A percentile compares a stretch with the other conserved stretches of the same genome.
phyloP scores from a whole-genome alignment of 352 stramenopile species.

The Phytopythium montanum region DNA sequence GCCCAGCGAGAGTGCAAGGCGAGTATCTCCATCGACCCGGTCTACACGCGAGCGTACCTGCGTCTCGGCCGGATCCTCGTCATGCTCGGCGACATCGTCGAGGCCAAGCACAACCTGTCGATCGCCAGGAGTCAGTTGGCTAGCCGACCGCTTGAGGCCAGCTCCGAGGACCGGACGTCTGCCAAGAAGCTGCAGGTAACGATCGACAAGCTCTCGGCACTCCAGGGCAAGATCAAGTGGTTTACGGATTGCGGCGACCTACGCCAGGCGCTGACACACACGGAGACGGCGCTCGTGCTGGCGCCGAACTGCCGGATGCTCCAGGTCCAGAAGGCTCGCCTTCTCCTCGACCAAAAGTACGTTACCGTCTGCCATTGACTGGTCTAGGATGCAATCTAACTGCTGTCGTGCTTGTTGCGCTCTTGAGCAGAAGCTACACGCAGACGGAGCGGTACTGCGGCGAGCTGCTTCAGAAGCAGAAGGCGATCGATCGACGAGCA shows the following conservation, averaged over 20 bases:
- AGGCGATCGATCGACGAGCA: constrained; percentile 11
- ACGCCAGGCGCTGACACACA: constrained; percentile 35
- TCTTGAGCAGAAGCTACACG: constrained; percentile 38
- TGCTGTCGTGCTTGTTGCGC: neutral
- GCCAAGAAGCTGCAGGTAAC: constrained; percentile 54
- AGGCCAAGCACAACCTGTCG: constrained; percentile 46
- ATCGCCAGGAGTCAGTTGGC: constrained; percentile 42
- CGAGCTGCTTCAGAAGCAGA: constrained; percentile 52
- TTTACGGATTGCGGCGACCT: constrained; percentile 44
- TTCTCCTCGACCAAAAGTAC: constrained; percentile 68
- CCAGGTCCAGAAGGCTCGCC: constrained; percentile 57
- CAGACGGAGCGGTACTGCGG: constrained; percentile 47
- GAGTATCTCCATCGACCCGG: constrained; percentile 62
- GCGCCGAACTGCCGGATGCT: constrained; percentile 49
- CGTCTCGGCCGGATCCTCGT: constrained; percentile 68
- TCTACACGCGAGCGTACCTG: constrained; percentile 72
- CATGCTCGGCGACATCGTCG: constrained; percentile 47
- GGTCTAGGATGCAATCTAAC: constrained; percentile 1
- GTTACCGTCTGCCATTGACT: constrained; percentile 10
- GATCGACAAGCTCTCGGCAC: constrained; percentile 39
- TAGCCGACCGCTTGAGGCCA: constrained; percentile 14
- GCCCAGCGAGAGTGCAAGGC: constrained; percentile 61
- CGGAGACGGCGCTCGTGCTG: constrained; percentile 47
- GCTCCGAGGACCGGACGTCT: constrained; percentile 34
- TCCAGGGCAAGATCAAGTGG: constrained; percentile 61